Base-by-base conservation (phyloP, 2,329 filamentous ascomycete species). In the Penicillium sumatraense region DNA sequence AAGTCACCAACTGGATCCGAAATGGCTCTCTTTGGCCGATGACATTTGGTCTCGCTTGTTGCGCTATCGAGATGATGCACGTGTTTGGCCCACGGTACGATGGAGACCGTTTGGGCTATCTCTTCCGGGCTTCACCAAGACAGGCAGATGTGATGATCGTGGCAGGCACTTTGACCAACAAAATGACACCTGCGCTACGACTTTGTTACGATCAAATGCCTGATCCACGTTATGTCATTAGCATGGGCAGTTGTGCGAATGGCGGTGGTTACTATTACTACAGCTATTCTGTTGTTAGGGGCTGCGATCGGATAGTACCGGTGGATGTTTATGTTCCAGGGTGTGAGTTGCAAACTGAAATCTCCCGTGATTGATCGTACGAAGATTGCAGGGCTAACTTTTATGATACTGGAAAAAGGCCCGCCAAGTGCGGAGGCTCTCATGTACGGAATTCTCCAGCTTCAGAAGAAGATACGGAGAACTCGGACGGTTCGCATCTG, bases 121-220 rank as follows among this genome's bases (percentile, higher is more conserved):
- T 93, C 74, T 93, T 93, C 86, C 87, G 90, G 68, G 90, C 90
- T 58, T 93, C 89, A 35, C 90, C 90, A 3, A 88, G 90, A 61
- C 90, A 93, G 76, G 91, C 90, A 60, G 90, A 95, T 75, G 89
- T 95, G 65, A 93, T 95, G 90, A 95, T 95, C 69, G 90, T 95
- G 38, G 91, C 91, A 49, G 91, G 91, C 62, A 96, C 91, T 31
- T 83, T 96, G 64, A 96, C 91, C 67, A 96, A 96, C 82, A 96
- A 96, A 82, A 96, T 96, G 91, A 91, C 91, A 1, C 90, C 91
- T 14, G 91, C 91, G 38, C 81, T 96, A 69, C 85, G 91, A 74
- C 90, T 93, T 79, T 89, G 93, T 62, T 96, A 96, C 79, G 91
- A 96, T 77, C 91, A 96, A 81, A 96, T 96, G 91, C 92, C 92